These are phyloP conservation scores for Eucalyptus leucophloia DNA, from an alignment of 345 rosid genomes.

Conservation along the genomic window DNA sequence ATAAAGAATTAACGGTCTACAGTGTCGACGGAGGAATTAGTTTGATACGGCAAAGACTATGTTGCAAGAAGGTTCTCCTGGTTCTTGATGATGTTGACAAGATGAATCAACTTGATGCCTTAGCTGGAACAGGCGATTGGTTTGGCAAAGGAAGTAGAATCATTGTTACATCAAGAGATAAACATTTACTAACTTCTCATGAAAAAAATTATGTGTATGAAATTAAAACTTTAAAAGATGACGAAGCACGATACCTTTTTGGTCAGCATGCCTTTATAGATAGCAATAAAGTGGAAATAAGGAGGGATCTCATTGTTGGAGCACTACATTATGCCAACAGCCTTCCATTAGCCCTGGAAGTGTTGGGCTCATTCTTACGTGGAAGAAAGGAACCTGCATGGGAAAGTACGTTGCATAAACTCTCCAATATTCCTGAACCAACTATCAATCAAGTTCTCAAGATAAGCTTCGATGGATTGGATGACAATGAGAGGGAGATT, in stretches of 20 bases:
- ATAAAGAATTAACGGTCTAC: no score
- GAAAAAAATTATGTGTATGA: fast-evolving
- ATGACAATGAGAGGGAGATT: no score
- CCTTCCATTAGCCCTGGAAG: no score
- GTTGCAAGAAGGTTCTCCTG: background rate
- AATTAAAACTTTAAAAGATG: fast-evolving
- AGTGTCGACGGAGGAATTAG: background rate
- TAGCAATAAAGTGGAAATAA: fast-evolving
- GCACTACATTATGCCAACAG: fast-evolving
- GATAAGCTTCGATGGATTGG: no score
- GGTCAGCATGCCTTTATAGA: fast-evolving
- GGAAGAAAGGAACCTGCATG: no score
- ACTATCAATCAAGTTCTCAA: no score
- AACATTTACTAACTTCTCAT: fast-evolving
- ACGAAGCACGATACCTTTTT: no score
- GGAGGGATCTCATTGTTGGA: fast-evolving
- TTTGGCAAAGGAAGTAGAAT: background rate
- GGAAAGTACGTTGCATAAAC: no score
- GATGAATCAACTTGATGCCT: fast-evolving
- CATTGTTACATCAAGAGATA: no score
- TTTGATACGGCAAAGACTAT: background rate
- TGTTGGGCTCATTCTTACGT: no score
- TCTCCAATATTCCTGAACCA: no score
- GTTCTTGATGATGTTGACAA: background rate
- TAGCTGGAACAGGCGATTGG: background rate